Conservation (phyloP, 176 grass and related monocot species). For the Aechmea fasciata region DNA sequence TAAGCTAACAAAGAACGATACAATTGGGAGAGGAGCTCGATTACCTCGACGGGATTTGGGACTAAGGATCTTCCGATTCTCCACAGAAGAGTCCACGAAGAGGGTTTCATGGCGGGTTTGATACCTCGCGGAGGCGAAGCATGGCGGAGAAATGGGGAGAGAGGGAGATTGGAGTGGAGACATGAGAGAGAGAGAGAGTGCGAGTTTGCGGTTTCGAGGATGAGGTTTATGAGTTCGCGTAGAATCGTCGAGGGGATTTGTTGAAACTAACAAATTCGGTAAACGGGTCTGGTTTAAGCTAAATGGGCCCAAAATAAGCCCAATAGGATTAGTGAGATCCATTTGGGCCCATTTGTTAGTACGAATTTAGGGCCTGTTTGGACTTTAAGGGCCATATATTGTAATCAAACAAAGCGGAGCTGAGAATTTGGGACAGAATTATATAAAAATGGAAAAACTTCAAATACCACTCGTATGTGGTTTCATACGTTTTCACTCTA, state of each 20-base stretch:
- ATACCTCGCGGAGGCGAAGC: conserved; percentile 5
- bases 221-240: conserved; percentile 7
- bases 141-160: conserved; percentile 22
- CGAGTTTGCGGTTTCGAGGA: background rate
- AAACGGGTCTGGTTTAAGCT: too few relatives aligned
- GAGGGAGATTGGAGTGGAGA: conserved; percentile 36
- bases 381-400: too few relatives aligned
- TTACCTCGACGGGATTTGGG: conserved; percentile 25
- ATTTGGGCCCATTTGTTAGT: too few relatives aligned
- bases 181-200: conserved; percentile 20
- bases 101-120: background rate
- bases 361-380: too few relatives aligned
- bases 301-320: too few relatives aligned
- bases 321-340: too few relatives aligned
- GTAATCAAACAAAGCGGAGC: too few relatives aligned
- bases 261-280: too few relatives aligned
- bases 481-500: too few relatives aligned
- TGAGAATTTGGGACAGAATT: too few relatives aligned
- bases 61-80: conserved; percentile 1
- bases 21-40: conserved; percentile 9
- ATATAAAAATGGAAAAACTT: too few relatives aligned
- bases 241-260: background rate
- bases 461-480: too few relatives aligned
- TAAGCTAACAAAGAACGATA: conserved; percentile 9
- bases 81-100: background rate